Conservation (phyloP, 2,329 filamentous ascomycete species). For the Orbilia ellipsospora region DNA sequence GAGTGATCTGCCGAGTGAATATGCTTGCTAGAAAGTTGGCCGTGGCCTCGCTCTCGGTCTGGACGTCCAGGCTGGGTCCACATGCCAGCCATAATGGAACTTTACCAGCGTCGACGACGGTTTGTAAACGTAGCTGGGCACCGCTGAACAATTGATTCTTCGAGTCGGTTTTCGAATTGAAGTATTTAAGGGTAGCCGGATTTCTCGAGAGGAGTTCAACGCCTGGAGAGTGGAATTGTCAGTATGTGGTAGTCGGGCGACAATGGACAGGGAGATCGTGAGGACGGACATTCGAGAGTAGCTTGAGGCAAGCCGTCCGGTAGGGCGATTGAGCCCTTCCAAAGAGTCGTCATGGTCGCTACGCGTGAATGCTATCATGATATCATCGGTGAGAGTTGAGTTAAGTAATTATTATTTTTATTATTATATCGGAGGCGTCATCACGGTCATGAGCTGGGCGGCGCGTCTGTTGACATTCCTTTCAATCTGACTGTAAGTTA, state of each 20-base stretch:
- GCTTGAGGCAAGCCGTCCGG: constrained; percentile 40
- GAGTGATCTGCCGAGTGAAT: constrained; percentile 26
- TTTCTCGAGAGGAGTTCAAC: constrained; percentile 36
- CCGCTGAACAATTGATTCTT: constrained; percentile 16
- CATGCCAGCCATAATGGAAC: constrained; percentile 46
- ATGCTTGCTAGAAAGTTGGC: constrained; percentile 39
- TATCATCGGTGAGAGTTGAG: constrained; percentile 17
- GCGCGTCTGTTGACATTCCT: too few species aligned
- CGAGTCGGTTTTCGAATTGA: constrained; percentile 13
- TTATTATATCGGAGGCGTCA: too few species aligned
- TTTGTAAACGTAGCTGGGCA: constrained; percentile 26
- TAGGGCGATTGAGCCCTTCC: constrained; percentile 36
- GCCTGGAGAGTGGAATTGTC: constrained; percentile 14
- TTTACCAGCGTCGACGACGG: constrained; percentile 43
- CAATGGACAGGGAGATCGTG: neutral
- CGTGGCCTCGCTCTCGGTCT: constrained; percentile 35
- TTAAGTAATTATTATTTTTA: too few species aligned
- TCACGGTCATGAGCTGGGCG: too few species aligned
- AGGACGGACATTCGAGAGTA: constrained; percentile 33
- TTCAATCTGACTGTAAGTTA: too few species aligned
- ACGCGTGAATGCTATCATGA: constrained; percentile 24
- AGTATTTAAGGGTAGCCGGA: neutral
- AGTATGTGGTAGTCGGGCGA: constrained; percentile 29
- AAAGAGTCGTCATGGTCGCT: constrained; percentile 32
- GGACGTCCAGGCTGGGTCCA: constrained; percentile 43